Evolutionary conservation across 768 basidiomycete species (phyloP).

Genomic region (Mycena indigotica): DNA sequence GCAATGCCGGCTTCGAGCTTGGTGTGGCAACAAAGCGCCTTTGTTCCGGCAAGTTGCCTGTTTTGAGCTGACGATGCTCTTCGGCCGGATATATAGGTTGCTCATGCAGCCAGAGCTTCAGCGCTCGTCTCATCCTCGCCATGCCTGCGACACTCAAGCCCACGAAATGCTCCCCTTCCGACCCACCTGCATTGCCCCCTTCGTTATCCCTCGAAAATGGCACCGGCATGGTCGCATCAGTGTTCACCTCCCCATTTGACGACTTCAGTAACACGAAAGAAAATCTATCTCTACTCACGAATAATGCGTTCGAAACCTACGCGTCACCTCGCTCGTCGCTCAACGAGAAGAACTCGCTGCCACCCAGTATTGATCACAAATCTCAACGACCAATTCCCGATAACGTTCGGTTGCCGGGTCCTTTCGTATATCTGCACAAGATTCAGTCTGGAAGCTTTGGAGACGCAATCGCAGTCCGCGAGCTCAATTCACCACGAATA

Average conservation of each 20-base stretch:
- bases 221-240: constrained; percentile 3
- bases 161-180: constrained; percentile 13
- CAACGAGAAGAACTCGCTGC: constrained; percentile 1
- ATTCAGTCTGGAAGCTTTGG: constrained; percentile 23
- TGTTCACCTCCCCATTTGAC: neutral
- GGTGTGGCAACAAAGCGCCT: neutral
- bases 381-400: neutral
- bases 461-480: constrained; percentile 21
- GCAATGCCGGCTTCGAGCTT: neutral
- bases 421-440: constrained; percentile 32
- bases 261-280: constrained; percentile 13
- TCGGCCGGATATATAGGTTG: neutral
- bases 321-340: neutral
- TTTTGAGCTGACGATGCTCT: neutral
- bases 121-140: neutral
- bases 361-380: neutral
- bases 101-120: neutral
- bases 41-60: neutral
- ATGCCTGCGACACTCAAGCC: constrained; percentile 14
- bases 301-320: constrained; percentile 3
- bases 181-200: constrained; percentile 10
- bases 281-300: constrained; percentile 16
- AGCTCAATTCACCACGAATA: constrained; percentile 31
- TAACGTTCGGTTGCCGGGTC: constrained; percentile 25
- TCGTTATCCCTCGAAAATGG: constrained; percentile 9